Conservation (phyloP, 106 monocot species). For the Amphibolis antarctica region DNA sequence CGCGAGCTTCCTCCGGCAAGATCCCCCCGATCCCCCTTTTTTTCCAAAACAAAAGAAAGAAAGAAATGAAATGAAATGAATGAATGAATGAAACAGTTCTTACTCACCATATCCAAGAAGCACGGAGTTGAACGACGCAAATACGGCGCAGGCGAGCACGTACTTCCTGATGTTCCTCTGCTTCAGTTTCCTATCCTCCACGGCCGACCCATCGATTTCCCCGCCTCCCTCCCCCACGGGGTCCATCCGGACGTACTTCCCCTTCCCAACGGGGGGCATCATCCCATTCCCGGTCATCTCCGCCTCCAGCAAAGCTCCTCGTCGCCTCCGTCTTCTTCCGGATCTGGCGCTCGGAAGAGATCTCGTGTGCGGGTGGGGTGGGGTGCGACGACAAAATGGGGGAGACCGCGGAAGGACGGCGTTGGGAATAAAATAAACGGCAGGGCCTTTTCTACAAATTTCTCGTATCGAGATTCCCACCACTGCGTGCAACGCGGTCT, state of each 20-base stretch:
- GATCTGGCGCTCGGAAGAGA: background rate
- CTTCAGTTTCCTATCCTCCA: slow-evolving; percentile 3
- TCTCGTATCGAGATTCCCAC: no score
- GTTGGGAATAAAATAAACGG: background rate
- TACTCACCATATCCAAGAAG: slow-evolving; percentile 88
- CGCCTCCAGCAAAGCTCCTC: background rate
- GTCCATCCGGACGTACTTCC: slow-evolving; percentile 66
- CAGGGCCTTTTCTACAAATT: no score
- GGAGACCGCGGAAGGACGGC: background rate
- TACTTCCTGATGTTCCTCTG: slow-evolving; percentile 40
- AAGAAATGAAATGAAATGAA: background rate
- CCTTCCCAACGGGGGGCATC: slow-evolving; percentile 24
- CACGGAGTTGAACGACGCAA: slow-evolving; percentile 91
- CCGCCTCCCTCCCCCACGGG: slow-evolving; percentile 15
- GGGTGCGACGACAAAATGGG: no score
- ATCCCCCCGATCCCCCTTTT: no score
- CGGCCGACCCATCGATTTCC: slow-evolving; percentile 3
- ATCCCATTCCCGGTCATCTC: slow-evolving; percentile 7
- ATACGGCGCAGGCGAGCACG: slow-evolving; percentile 79
- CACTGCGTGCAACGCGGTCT: no score
- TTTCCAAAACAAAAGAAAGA: background rate
- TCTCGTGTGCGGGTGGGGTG: background rate
- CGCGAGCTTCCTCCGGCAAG: no score
- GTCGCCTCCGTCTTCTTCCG: background rate
- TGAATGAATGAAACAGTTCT: background rate